A percentile compares a stretch with the other conserved stretches of the same genome.
These are phyloP conservation scores for Botryotinia calthae DNA, from an alignment of 2,329 filamentous ascomycete genomes.

Conservation along the genomic window DNA sequence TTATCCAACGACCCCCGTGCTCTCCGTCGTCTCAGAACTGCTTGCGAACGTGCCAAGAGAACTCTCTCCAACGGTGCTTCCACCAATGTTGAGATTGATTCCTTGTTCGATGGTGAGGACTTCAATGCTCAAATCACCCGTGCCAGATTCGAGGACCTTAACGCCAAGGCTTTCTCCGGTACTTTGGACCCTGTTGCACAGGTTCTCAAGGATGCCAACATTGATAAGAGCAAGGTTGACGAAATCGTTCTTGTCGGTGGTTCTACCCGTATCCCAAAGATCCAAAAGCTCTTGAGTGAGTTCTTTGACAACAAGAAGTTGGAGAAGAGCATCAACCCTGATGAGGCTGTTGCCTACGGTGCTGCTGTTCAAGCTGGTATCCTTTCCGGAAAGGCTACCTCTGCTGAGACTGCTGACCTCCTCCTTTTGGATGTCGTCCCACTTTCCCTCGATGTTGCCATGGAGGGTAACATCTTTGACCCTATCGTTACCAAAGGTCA, in stretches of 20 bases:
- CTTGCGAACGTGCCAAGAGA: conserved; percentile 99
- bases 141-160: conserved; percentile 98
- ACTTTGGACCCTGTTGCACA: conserved; percentile 95
- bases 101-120: conserved; percentile 95
- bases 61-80: conserved; percentile 96
- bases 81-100: conserved; percentile 98
- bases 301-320: conserved; percentile 99
- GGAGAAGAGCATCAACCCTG: conserved; percentile 99
- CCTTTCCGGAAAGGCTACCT: conserved; percentile 95
- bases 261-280: conserved; percentile 96
- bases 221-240: conserved; percentile 90
- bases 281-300: conserved; percentile 98
- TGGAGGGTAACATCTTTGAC: conserved; percentile 99
- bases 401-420: conserved; percentile 89
- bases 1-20: conserved; percentile 83
- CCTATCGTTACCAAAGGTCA: conserved; percentile 80
- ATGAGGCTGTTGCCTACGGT: conserved; percentile 98
- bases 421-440: conserved; percentile 95
- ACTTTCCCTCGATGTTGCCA: conserved; percentile 95
- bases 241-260: conserved; percentile 99
- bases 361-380: conserved; percentile 98
- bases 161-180: conserved; percentile 90
- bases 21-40: conserved; percentile 91
- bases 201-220: conserved; percentile 86
- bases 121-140: conserved; percentile 97